Evolutionary conservation across 2,329 filamentous ascomycete species (phyloP), one percentile per base, ranked within the genome.

Genomic region (Pleomassaria siparia): DNA sequence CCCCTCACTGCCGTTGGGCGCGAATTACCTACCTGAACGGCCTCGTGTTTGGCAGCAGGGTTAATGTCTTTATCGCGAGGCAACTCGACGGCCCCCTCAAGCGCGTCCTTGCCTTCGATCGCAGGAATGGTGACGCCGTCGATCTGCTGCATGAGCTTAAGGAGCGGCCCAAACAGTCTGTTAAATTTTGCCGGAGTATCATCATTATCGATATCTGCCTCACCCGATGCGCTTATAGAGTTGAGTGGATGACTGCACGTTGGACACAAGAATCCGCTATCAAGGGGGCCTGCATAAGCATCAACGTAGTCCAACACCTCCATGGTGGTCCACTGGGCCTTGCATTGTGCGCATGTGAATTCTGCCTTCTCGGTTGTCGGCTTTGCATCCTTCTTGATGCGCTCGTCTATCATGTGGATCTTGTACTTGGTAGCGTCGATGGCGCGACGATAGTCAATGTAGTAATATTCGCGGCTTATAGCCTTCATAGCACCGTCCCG

Each of bases 351-450:
- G 72, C 94, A 99, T 50, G 87, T 86, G 63, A 91, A 95, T 66
- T 97, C 94, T 70, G 96, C 96, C 69, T 90, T 88, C 71, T 97
- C 92, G 46, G 72, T 70, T 9, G 86, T 87, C 0, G 89, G 86
- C 15, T 89, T 85, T 13, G 89, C 88, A 48, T 89, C 86, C 13
- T 86, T 85, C 72, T 96, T 91, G 49, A 97, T 90, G 45, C 87
- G 85, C 68, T 92, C 91, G 58, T 91, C 91, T 59, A 97, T 84
- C 47, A 86, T 87, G 66, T 92, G 91, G 43, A 96, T 85, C 53
- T 89, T 87, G 81, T 88, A 99, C 72, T 99, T 99, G 74, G 96
- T 95, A 40, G 89, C 90, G 73, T 99, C 94, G 64, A 99, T 90
- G 28, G 92, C 90, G 48, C 89, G 88, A 50, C 94, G 89, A 64